Evolutionary conservation across 2,329 filamentous ascomycete species (phyloP).

Genomic region (Aspergillus floridensis): DNA sequence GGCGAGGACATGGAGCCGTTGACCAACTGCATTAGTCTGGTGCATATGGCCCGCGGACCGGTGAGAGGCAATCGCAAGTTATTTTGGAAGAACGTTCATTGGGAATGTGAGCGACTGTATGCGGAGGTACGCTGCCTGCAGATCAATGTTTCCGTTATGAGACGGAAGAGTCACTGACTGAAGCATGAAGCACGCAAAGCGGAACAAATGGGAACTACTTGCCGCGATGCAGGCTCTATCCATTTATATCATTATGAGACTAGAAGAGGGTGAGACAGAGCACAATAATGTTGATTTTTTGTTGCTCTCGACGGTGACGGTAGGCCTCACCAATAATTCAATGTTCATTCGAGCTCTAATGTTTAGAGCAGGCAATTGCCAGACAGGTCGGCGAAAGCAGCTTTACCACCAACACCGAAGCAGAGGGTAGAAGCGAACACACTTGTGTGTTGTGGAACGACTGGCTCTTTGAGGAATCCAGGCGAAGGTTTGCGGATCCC

Average conservation of each 20-base stretch:
- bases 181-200: too few species aligned
- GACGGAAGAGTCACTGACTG: too few species aligned
- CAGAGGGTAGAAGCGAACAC: neutral
- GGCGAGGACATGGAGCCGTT: too few species aligned
- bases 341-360: neutral
- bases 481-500: neutral
- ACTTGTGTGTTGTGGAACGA: neutral
- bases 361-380: neutral
- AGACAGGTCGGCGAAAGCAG: neutral
- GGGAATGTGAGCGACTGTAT: constrained; percentile 44
- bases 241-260: too few species aligned
- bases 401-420: neutral
- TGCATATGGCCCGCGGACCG: neutral
- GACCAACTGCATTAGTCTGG: too few species aligned
- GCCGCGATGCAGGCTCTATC: too few species aligned
- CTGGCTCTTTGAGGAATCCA: neutral
- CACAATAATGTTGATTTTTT: too few species aligned
- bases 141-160: too few species aligned
- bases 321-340: too few species aligned
- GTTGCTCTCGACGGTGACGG: too few species aligned
- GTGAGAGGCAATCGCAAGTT: constrained; percentile 36
- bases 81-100: constrained; percentile 47
- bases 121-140: constrained; percentile 31
- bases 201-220: too few species aligned
- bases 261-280: too few species aligned